These are phyloP conservation scores for Trichoderma cornu-damae DNA, from an alignment of 2,329 filamentous ascomycete species.

Conservation along the genomic window DNA sequence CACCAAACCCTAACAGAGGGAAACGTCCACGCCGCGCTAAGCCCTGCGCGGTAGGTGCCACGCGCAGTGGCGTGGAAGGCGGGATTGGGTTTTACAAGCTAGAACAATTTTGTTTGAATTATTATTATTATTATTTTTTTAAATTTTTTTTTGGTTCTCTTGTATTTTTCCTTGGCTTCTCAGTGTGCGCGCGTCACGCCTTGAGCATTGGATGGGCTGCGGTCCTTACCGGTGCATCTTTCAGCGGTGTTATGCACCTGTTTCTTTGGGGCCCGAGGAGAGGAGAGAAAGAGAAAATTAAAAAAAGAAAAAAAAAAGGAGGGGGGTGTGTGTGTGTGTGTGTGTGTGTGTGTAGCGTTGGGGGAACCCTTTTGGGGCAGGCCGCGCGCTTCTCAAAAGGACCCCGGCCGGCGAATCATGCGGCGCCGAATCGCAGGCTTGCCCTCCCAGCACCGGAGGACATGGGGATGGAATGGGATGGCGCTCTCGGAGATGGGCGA, in stretches of 20 bases:
- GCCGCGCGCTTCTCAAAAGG: slow-evolving; percentile 1
- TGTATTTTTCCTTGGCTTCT: neutral
- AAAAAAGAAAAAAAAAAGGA: no score
- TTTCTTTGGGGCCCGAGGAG: neutral
- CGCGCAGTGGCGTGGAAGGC: slow-evolving; percentile 16
- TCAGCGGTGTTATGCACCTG: neutral
- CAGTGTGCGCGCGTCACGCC: no score
- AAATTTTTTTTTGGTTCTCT: neutral
- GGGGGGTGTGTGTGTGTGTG: no score
- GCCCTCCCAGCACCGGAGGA: no score
- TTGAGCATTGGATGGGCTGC: no score
- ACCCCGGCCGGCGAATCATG: slow-evolving; percentile 2
- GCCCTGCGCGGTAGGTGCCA: slow-evolving; percentile 24
- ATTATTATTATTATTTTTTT: neutral
- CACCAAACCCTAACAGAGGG: neutral
- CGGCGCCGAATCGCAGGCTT: slow-evolving; percentile 1
- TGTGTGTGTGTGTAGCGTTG: neutral
- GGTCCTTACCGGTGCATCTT: neutral
- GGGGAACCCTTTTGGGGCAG: neutral
- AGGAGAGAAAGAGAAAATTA: no score
- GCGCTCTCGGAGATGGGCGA: neutral
- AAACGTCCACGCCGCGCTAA: slow-evolving; percentile 19
- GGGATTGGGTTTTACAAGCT: neutral
- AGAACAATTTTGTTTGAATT: no score
- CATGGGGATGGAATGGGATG: neutral